Percentiles rank a stretch among this genome's conserved stretches.
These are phyloP conservation scores for Immersiporthe knoxdaviesiana DNA, from an alignment of 2,329 filamentous ascomycete species.

Conservation along the genomic window DNA sequence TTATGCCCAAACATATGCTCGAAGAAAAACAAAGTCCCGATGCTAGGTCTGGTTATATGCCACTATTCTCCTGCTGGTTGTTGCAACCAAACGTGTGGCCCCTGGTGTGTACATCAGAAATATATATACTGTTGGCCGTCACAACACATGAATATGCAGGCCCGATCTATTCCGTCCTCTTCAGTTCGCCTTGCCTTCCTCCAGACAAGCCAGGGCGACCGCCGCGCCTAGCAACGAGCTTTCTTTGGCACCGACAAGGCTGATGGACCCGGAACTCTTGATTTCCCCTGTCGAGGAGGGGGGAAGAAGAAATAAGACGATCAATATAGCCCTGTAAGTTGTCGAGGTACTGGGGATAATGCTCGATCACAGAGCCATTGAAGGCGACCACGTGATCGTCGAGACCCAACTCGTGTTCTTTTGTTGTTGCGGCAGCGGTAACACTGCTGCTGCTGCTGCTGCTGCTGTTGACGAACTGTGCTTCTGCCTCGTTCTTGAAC, in stretches of 20 bases:
- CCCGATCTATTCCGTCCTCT: background rate
- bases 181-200: slow-evolving; percentile 33
- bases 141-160: background rate
- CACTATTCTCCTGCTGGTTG: background rate
- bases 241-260: slow-evolving; percentile 71
- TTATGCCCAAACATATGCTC: background rate
- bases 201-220: slow-evolving; percentile 62
- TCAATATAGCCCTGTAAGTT: slow-evolving; percentile 68
- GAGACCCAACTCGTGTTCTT: slow-evolving; percentile 46
- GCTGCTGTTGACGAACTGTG: slow-evolving; percentile 42
- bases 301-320: slow-evolving; percentile 48
- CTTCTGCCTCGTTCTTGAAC: slow-evolving; percentile 54
- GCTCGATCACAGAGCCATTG: slow-evolving; percentile 79
- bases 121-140: background rate
- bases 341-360: slow-evolving; percentile 69
- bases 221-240: slow-evolving; percentile 77
- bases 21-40: background rate
- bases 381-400: slow-evolving; percentile 67
- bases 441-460: slow-evolving; percentile 4
- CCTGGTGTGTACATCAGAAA: background rate
- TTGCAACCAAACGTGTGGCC: background rate
- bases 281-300: slow-evolving; percentile 40
- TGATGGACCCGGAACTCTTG: slow-evolving; percentile 48
- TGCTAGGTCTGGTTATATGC: background rate
- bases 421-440: slow-evolving; percentile 32